phyloP scores from a whole-genome alignment of 176 grass and related monocot species.

The Carex pumila region DNA sequence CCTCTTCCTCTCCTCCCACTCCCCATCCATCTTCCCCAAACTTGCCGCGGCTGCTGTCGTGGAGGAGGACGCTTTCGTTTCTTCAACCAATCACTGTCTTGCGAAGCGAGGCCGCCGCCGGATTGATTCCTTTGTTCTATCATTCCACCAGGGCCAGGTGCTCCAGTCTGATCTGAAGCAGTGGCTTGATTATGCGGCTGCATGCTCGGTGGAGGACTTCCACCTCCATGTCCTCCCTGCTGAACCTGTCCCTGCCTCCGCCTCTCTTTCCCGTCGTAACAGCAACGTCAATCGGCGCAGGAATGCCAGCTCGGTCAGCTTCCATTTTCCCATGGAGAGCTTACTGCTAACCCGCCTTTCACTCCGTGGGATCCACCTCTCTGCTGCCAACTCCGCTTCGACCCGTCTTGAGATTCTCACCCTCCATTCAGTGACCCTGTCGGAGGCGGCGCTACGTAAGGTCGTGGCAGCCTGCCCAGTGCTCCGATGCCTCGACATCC shows the following conservation, averaged over 20 bases:
- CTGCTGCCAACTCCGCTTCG: slow-evolving; percentile 24
- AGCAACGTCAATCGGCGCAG: background rate
- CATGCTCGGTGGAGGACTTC: slow-evolving; percentile 52
- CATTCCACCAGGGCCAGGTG: slow-evolving; percentile 45
- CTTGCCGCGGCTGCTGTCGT: background rate
- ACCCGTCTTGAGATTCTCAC: slow-evolving; percentile 55
- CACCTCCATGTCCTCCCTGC: slow-evolving; percentile 8
- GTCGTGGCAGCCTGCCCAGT: slow-evolving; percentile 45
- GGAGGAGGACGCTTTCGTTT: background rate
- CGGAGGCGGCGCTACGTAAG: slow-evolving; percentile 56
- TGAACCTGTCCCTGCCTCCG: background rate
- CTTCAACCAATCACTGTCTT: background rate
- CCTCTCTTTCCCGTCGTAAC: background rate
- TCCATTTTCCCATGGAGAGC: slow-evolving; percentile 58
- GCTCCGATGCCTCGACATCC: slow-evolving; percentile 59
- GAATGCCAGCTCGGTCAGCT: background rate
- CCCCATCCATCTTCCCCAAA: background rate
- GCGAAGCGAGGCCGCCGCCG: slow-evolving; percentile 32
- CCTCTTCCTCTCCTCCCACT: slow-evolving; percentile 4
- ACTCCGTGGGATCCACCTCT: slow-evolving; percentile 52
- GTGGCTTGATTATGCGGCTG: slow-evolving; percentile 41
- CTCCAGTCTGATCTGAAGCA: slow-evolving; percentile 35
- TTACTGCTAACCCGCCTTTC: slow-evolving; percentile 45
- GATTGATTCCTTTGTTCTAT: slow-evolving; percentile 40
- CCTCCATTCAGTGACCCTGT: slow-evolving; percentile 42